phyloP scores from a whole-genome alignment of 2,329 filamentous ascomycete species.

The Endocalyx cinctus region DNA sequence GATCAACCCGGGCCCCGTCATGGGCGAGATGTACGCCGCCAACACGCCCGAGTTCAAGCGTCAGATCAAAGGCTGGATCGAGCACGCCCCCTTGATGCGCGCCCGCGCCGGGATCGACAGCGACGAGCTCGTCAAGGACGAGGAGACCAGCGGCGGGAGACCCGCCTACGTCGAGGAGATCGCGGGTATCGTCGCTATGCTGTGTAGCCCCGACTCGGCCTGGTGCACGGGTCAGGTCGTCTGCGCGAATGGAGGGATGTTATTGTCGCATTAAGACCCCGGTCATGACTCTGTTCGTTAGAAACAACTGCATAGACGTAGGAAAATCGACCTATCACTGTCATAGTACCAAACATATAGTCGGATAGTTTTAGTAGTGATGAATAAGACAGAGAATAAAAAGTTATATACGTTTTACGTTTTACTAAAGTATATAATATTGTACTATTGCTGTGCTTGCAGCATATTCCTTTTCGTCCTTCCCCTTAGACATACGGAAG shows the following conservation, averaged over 20 bases:
- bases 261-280: too few relatives aligned
- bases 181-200: slow-evolving; percentile 71
- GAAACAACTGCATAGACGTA: too few relatives aligned
- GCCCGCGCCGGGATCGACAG: slow-evolving; percentile 59
- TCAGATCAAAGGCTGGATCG: slow-evolving; percentile 35
- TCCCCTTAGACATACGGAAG: too few relatives aligned
- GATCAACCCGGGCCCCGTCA: slow-evolving; percentile 53
- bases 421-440: too few relatives aligned
- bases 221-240: slow-evolving; percentile 80
- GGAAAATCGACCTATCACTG: too few relatives aligned
- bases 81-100: slow-evolving; percentile 57
- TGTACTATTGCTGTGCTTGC: too few relatives aligned
- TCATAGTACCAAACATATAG: too few relatives aligned
- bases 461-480: too few relatives aligned
- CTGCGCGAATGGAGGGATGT: slow-evolving; percentile 68
- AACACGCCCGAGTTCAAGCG: slow-evolving; percentile 33
- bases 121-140: slow-evolving; percentile 56
- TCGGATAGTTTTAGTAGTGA: too few relatives aligned
- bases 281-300: too few relatives aligned
- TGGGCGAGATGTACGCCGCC: slow-evolving; percentile 46
- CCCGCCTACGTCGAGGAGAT: slow-evolving; percentile 66
- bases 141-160: slow-evolving; percentile 50
- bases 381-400: too few relatives aligned
- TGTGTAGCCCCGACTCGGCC: slow-evolving; percentile 64
- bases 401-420: too few relatives aligned